Conservation (phyloP, 2,329 filamentous ascomycete genomes). For the Exophiala phaeomuriformis region DNA sequence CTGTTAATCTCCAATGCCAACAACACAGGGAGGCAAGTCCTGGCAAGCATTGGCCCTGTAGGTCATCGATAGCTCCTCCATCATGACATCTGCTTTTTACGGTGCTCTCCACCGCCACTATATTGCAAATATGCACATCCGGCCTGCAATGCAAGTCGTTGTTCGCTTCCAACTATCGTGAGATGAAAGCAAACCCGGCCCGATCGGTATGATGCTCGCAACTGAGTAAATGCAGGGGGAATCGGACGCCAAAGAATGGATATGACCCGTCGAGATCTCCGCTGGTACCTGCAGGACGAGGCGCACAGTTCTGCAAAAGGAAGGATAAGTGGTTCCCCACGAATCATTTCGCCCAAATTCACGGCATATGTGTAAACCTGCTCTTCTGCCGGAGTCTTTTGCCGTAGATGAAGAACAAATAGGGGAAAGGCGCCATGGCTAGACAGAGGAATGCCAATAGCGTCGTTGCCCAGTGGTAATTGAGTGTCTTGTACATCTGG, state of each 20-base stretch:
- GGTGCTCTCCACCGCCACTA: too few species aligned
- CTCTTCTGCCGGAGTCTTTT: conserved; percentile 41
- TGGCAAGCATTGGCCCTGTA: background rate
- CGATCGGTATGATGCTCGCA: background rate
- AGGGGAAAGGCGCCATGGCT: conserved; percentile 43
- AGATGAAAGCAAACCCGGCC: background rate
- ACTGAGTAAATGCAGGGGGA: background rate
- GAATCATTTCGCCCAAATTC: background rate
- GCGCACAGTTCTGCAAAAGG: background rate
- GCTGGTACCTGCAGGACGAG: background rate
- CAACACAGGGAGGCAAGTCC: background rate
- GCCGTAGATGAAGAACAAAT: conserved; percentile 45
- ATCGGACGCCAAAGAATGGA: background rate
- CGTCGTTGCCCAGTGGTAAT: conserved; percentile 37
- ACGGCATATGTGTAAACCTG: conserved; percentile 31
- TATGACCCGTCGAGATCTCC: background rate
- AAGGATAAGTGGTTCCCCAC: background rate
- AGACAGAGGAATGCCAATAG: conserved; percentile 36
- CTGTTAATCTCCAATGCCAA: background rate
- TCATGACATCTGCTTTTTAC: background rate
- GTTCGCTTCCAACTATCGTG: too few species aligned
- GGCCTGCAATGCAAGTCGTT: background rate
- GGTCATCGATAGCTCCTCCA: background rate
- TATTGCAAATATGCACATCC: background rate
- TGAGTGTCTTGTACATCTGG: conserved; percentile 35